A percentile compares a stretch with the other conserved stretches of the same genome.
phyloP scores from a whole-genome alignment of 2,329 filamentous ascomycete genomes.

The Colletotrichum orchidophilum region DNA sequence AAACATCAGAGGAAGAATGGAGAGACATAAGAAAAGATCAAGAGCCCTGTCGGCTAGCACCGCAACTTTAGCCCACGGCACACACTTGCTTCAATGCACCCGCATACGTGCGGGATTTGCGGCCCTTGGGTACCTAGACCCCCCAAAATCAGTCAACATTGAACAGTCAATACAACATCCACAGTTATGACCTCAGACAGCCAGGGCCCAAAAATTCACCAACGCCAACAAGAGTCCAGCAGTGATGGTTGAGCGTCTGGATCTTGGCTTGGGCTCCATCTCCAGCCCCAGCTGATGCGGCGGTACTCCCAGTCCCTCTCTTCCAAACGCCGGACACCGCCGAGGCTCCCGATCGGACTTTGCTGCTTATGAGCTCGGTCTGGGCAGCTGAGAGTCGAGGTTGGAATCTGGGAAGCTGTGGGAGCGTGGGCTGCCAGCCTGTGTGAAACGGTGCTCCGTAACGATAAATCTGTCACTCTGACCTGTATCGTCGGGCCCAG shows the following conservation, averaged over 20 bases:
- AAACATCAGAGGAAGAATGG: constrained; percentile 8
- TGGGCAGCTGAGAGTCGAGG: constrained; percentile 9
- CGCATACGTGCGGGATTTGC: constrained; percentile 18
- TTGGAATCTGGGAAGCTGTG: constrained; percentile 3
- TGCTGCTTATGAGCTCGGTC: constrained; percentile 16
- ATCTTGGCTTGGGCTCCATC: constrained; percentile 25
- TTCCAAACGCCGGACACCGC: constrained; percentile 33
- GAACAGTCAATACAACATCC: constrained; percentile 3
- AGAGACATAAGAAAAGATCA: background rate
- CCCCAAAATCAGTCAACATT: background rate
- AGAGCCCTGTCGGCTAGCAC: constrained; percentile 1
- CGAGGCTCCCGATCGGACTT: constrained; percentile 34
- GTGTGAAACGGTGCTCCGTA: constrained; percentile 32
- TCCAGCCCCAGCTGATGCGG: constrained; percentile 25
- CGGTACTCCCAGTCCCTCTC: constrained; percentile 27
- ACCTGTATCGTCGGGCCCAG: constrained; percentile 20
- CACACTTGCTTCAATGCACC: constrained; percentile 4
- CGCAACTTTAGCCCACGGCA: constrained; percentile 2
- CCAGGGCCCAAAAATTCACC: constrained; percentile 23
- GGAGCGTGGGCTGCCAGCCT: constrained; percentile 28
- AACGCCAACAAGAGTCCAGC: constrained; percentile 16
- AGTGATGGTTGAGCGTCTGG: background rate
- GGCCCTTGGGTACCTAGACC: background rate
- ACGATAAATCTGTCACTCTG: constrained; percentile 20
- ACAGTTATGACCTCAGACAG: constrained; percentile 28